These are phyloP conservation scores for Halophytophthora batemanensis DNA, from an alignment of 352 stramenopile species.

Conservation along the genomic window DNA sequence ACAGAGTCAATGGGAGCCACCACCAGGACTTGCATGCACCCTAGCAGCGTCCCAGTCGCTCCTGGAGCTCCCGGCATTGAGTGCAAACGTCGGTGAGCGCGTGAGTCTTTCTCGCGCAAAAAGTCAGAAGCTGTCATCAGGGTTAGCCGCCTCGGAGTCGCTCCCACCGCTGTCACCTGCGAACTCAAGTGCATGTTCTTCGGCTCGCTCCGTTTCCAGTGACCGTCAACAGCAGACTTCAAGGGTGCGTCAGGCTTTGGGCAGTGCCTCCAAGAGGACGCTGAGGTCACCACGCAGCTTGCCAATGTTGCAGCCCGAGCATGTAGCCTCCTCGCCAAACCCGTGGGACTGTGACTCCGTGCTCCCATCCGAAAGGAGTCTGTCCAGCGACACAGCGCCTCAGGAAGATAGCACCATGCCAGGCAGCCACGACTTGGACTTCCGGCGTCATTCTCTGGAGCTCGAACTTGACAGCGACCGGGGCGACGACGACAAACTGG, in stretches of 20 bases:
- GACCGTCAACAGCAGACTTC: slow-evolving; percentile 18
- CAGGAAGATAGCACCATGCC: slow-evolving; percentile 15
- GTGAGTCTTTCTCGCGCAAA: slow-evolving; percentile 4
- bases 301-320: slow-evolving; percentile 32
- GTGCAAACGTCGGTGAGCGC: slow-evolving; percentile 3
- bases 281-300: slow-evolving; percentile 16
- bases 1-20: slow-evolving; percentile 78
- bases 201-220: slow-evolving; percentile 24
- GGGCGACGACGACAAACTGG: slow-evolving; percentile 11
- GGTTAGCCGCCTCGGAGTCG: background rate
- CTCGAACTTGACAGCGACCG: slow-evolving; percentile 9
- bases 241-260: slow-evolving; percentile 1
- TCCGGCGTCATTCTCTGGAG: slow-evolving; percentile 11
- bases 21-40: slow-evolving; percentile 15
- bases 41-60: slow-evolving; percentile 12
- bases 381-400: slow-evolving; percentile 40
- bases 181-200: slow-evolving; percentile 26
- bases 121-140: slow-evolving; percentile 9
- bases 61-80: slow-evolving; percentile 21
- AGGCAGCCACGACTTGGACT: slow-evolving; percentile 10
- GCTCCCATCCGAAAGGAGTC: slow-evolving; percentile 38
- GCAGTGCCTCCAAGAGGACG: slow-evolving; percentile 4
- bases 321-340: slow-evolving; percentile 23
- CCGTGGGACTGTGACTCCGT: slow-evolving; percentile 71
- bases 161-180: slow-evolving; percentile 34